Percentiles rank a stretch among this genome's conserved stretches.
phyloP scores from a whole-genome alignment of 2,329 filamentous ascomycete genomes.

The Sclerotinia sclerotiorum region DNA sequence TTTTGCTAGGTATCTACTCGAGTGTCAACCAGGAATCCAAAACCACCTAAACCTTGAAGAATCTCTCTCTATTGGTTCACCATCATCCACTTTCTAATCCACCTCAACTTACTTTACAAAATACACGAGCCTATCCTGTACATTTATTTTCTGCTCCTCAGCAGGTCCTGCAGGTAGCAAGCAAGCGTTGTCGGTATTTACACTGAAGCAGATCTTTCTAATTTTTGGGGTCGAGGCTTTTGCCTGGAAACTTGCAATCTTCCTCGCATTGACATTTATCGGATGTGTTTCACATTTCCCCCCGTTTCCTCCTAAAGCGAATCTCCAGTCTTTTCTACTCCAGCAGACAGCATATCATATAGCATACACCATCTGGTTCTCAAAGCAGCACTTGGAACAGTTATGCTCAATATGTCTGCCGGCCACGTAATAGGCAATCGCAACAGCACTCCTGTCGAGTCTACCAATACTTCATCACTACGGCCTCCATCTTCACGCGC shows the following conservation, averaged over 20 bases:
- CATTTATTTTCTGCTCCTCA: conserved; percentile 22
- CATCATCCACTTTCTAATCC: not conserved
- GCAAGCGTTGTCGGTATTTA: conserved; percentile 35
- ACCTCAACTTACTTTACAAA: conserved; percentile 10
- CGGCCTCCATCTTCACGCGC: conserved; percentile 79
- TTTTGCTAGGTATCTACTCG: not conserved
- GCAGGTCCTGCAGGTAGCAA: conserved; percentile 27
- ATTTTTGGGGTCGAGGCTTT: conserved; percentile 28
- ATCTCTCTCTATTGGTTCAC: conserved; percentile 8
- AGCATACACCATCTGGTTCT: conserved; percentile 11
- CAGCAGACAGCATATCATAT: not conserved
- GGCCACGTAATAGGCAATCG: conserved; percentile 66
- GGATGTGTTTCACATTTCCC: conserved; percentile 19
- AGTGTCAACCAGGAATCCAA: no score
- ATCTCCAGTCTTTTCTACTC: conserved; percentile 18
- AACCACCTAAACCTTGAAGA: not conserved
- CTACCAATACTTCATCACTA: conserved; percentile 75
- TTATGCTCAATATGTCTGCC: conserved; percentile 58
- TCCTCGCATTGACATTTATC: conserved; percentile 27
- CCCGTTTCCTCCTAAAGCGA: conserved; percentile 15
- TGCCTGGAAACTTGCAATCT: conserved; percentile 30
- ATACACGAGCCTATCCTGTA: conserved; percentile 18
- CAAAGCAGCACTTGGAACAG: conserved; percentile 2
- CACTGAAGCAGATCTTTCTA: conserved; percentile 28
- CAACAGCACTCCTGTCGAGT: conserved; percentile 90